Conservation (phyloP, 73 alveolate species). For the Durusdinium trenchii region DNA sequence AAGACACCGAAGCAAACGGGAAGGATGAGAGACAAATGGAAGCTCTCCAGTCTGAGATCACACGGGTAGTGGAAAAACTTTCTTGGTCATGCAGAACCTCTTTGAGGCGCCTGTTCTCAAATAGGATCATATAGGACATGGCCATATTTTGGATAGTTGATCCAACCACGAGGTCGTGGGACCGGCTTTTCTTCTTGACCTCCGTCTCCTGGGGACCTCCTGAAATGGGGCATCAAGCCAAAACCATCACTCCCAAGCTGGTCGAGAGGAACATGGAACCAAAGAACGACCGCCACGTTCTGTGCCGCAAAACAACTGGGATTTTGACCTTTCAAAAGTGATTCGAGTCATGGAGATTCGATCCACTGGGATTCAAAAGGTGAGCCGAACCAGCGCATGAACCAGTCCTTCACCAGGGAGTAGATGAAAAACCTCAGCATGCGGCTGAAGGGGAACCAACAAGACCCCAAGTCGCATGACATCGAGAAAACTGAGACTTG, state of each 20-base stretch:
- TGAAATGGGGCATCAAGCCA: neutral
- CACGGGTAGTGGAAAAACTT: neutral
- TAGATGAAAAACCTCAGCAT: constrained; percentile 82
- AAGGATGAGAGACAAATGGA: neutral
- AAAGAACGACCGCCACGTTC: neutral
- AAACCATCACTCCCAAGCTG: neutral
- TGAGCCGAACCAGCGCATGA: no score
- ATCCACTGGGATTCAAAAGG: no score
- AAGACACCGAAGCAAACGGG: no score
- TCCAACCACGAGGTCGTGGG: no score
- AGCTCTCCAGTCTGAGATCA: neutral
- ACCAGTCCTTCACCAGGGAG: constrained; percentile 86
- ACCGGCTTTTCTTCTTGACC: no score
- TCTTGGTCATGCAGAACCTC: neutral
- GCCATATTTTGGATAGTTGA: no score
- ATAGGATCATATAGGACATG: neutral
- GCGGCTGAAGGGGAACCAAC: no score
- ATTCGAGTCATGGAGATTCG: no score
- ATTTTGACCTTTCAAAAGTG: no score
- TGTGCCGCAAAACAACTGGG: neutral
- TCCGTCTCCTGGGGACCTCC: neutral
- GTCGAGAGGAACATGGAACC: neutral
- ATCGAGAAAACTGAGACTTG: neutral
- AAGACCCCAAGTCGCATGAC: neutral
- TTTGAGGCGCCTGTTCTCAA: neutral